Percentiles rank a stretch among this genome's conserved stretches.
phyloP scores from a whole-genome alignment of 2,329 filamentous ascomycete species.

The Colletotrichum orbiculare region DNA sequence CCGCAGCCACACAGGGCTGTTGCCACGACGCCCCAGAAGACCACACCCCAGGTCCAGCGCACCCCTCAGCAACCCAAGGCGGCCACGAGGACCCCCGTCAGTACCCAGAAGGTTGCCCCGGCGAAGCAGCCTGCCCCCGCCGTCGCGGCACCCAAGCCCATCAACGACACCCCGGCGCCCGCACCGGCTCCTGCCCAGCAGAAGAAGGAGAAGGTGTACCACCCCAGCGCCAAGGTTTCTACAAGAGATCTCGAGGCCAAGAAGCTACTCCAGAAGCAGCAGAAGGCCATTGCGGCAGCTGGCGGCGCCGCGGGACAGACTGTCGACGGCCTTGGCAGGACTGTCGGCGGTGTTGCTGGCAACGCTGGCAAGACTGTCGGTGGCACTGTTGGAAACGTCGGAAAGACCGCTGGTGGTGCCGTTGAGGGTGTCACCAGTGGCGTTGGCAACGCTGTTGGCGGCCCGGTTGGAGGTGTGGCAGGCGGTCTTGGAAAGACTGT shows the following conservation, averaged over 20 bases:
- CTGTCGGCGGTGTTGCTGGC: slow-evolving; percentile 15
- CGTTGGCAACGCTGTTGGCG: neutral
- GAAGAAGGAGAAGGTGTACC: slow-evolving; percentile 29
- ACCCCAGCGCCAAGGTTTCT: slow-evolving; percentile 19
- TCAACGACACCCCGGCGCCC: neutral
- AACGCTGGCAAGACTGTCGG: slow-evolving; percentile 23
- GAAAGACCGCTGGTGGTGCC: slow-evolving; percentile 20
- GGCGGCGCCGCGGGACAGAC: neutral
- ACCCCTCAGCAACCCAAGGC: slow-evolving; percentile 3
- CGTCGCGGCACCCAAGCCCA: neutral
- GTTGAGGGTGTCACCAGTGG: neutral
- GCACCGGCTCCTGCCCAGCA: slow-evolving; percentile 1
- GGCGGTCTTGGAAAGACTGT: slow-evolving; percentile 5
- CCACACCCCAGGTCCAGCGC: neutral
- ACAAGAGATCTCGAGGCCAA: slow-evolving; percentile 27
- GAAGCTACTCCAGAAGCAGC: neutral
- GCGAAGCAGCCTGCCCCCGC: slow-evolving; percentile 2
- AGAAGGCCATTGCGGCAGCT: no score
- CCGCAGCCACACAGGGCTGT: neutral
- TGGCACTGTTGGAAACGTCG: slow-evolving; percentile 20
- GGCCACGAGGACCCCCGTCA: neutral
- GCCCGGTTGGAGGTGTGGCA: slow-evolving; percentile 10
- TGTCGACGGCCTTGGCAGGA: neutral
- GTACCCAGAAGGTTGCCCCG: slow-evolving; percentile 1
- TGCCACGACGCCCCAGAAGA: neutral